Conservation (phyloP, 495 filamentous ascomycete genomes). For the Penicillium simplicissimum region DNA sequence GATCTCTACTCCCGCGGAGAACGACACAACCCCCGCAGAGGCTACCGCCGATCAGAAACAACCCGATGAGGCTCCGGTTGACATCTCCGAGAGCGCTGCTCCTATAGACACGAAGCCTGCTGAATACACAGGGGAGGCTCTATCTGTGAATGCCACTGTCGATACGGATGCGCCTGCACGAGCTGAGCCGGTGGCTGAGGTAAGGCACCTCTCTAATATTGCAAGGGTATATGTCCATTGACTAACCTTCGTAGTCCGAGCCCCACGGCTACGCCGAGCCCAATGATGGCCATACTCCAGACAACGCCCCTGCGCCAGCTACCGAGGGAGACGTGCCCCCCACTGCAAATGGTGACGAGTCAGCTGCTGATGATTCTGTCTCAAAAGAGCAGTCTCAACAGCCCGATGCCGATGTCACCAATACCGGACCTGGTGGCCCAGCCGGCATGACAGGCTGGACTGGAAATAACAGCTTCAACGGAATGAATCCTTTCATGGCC, state of each 20-base stretch:
- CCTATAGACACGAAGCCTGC: neutral
- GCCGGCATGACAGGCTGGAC: slow-evolving; percentile 64
- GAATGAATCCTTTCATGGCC: slow-evolving; percentile 73
- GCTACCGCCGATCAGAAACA: neutral
- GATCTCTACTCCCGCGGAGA: slow-evolving; percentile 26
- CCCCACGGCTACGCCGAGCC: slow-evolving; percentile 4
- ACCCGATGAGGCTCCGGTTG: neutral
- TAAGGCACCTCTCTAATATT: neutral
- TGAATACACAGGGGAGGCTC: neutral
- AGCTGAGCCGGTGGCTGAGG: slow-evolving; percentile 3
- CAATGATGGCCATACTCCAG: slow-evolving; percentile 4
- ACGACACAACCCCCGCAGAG: slow-evolving; percentile 22
- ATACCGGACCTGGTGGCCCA: slow-evolving; percentile 50
- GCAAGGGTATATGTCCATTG: neutral
- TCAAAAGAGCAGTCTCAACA: slow-evolving; percentile 27
- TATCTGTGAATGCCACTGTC: slow-evolving; percentile 6
- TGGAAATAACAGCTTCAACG: slow-evolving; percentile 62
- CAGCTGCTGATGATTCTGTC: slow-evolving; percentile 22
- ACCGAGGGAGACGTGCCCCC: slow-evolving; percentile 8
- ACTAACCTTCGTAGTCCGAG: neutral
- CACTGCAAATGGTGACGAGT: slow-evolving; percentile 18
- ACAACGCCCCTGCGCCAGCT: slow-evolving; percentile 6
- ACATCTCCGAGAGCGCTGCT: slow-evolving; percentile 7
- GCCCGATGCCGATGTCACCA: slow-evolving; percentile 22
- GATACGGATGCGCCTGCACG: neutral